phyloP scores from a whole-genome alignment of 805 yeast genomes.

The Ogataea nitratoaversa region DNA sequence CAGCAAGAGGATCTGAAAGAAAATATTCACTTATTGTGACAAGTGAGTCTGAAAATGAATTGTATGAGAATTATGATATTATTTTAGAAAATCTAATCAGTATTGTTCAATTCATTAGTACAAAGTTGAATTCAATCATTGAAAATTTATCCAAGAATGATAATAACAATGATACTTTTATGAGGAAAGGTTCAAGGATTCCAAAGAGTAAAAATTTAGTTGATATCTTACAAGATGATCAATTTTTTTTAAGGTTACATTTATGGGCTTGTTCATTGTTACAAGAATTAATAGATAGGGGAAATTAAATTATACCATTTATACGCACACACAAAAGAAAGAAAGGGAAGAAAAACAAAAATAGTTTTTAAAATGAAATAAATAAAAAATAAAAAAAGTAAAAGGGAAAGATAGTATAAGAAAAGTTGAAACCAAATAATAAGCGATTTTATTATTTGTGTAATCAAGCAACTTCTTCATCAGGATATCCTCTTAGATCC shows the following conservation, averaged over 20 bases:
- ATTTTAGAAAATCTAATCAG: conserved; percentile 38
- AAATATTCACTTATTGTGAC: conserved; percentile 59
- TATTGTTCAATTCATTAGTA: conserved; percentile 38
- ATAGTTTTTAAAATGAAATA: not conserved
- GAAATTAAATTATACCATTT: too few species aligned
- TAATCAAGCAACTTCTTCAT: conserved; percentile 19
- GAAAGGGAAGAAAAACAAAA: not conserved
- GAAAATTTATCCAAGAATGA: conserved; percentile 20
- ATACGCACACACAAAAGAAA: not conserved
- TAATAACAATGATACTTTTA: conserved; percentile 45
- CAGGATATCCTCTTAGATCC: conserved; percentile 62
- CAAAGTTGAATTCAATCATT: conserved; percentile 15
- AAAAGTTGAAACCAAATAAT: not conserved
- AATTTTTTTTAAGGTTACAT: conserved; percentile 55
- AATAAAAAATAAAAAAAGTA: not conserved
- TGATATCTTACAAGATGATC: conserved; percentile 50
- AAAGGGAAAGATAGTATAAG: not conserved
- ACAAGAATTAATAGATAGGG: conserved; percentile 25
- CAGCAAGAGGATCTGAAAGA: conserved; percentile 73
- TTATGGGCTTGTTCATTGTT: conserved; percentile 58
- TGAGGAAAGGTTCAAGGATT: conserved; percentile 47
- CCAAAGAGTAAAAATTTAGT: conserved; percentile 53
- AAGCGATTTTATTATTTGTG: too few species aligned
- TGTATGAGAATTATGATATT: conserved; percentile 53
- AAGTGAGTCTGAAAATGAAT: conserved; percentile 47